phyloP scores from a whole-genome alignment of 1,139 yeast species.

The Debaryomyces singareniensis region DNA sequence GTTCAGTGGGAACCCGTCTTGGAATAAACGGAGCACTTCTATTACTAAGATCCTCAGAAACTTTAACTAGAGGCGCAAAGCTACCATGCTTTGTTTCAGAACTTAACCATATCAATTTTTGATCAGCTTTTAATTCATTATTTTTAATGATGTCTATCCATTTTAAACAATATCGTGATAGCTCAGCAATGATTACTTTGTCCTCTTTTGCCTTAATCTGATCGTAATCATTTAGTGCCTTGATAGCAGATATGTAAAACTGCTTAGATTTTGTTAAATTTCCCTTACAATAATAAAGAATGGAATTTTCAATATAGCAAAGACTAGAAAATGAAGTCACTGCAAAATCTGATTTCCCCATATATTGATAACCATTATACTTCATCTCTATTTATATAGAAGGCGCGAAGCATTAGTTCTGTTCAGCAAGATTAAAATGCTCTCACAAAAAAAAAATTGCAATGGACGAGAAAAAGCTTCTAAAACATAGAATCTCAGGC shows the following conservation, averaged over 20 bases:
- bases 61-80: background rate
- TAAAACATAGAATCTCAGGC: no score
- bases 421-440: no score
- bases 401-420: no score
- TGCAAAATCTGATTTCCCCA: slow-evolving; percentile 6
- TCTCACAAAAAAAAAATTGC: no score
- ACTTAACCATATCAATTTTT: background rate
- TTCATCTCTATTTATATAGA: no score
- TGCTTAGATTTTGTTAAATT: background rate
- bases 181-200: background rate
- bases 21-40: background rate
- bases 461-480: no score
- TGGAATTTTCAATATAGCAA: background rate
- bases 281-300: background rate
- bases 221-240: no score
- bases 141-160: background rate
- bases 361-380: slow-evolving; percentile 7
- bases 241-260: background rate
- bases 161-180: background rate
- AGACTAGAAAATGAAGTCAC: background rate
- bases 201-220: background rate
- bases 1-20: background rate
- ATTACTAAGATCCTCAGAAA: background rate
- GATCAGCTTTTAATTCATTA: background rate
- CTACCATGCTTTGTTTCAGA: background rate